Evolutionary conservation across 805 yeast species (phyloP).

Genomic region (Debaryomyces hansenii): DNA sequence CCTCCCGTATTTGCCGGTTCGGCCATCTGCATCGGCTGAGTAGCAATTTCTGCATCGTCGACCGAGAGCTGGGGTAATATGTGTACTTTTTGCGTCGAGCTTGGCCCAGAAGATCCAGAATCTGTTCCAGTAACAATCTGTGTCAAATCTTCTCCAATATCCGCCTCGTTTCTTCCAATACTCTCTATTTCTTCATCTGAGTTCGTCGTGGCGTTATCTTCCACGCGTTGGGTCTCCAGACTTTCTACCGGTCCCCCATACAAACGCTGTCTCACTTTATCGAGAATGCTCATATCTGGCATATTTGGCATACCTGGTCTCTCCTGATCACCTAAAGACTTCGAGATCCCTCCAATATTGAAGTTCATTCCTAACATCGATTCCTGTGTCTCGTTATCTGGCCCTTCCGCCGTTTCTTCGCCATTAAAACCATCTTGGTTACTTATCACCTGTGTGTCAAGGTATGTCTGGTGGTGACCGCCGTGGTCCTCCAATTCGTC

Average conservation of each 20-base stretch:
- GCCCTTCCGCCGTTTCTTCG: conserved; percentile 3
- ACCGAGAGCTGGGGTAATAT: conserved; percentile 34
- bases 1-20: not conserved
- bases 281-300: conserved; percentile 18
- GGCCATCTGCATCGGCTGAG: not conserved
- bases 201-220: not conserved
- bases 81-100: conserved; percentile 1
- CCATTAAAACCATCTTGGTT: conserved; percentile 3
- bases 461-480: not conserved
- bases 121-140: not conserved
- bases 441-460: not conserved
- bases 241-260: conserved; percentile 12
- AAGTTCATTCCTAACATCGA: conserved; percentile 7
- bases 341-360: conserved; percentile 4
- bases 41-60: conserved; percentile 14
- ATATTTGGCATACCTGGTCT: not conserved
- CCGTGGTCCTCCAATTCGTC: conserved; percentile 17
- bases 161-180: conserved; percentile 1
- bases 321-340: not conserved
- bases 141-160: not conserved
- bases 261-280: conserved; percentile 26
- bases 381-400: not conserved
- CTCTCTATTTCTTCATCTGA: conserved; percentile 5
- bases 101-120: not conserved
- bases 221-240: conserved; percentile 1